Evolutionary conservation across 495 filamentous ascomycete genomes (phyloP), one percentile per base, ranked within the genome.

Genomic region (Penicillium riverlandense): DNA sequence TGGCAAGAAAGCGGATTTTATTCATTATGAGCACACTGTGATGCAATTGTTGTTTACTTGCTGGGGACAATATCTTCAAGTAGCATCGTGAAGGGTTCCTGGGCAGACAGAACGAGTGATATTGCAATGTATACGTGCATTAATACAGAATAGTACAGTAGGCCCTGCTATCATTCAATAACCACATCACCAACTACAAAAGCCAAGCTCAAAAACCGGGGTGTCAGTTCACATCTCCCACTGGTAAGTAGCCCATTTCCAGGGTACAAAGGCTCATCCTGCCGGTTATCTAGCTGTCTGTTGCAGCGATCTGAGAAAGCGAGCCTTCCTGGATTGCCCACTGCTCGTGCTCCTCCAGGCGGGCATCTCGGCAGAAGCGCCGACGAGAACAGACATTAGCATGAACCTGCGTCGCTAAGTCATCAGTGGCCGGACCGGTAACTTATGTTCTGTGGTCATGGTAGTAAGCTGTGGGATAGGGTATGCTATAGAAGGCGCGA

Each of bases 261-360:
- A 37, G 62, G 62, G 29, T 54, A 54, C 16, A 37, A 44, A 6
- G 11, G 42, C 11, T 38, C 45, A n/a, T 36, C 30, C 6, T 40
- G 39, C 10, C 14, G 13, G 3, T 37, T 34, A 1, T 34, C 7
- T 29, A 33, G 22, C 41, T 53, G 50, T 9, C 28, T 35, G 1
- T 37, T 38, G 36, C 50, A 57, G 34, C 62, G 31, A 33, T 33
- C 31, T 6, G n/a, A 9, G 31, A 33, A 33, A 65, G 41, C 2
- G 62, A 65, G 2, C 62, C 62, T 47, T 63, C 62, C 28, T 59
- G 52, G 8, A 65, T 57, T 5, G 53, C 55, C 49, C 57, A 61
- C 22, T 39, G 47, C 29, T 61, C 62, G 7, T 37, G 41, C 28
- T 29, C 7, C 2, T 41, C 51, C 14, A 59, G n/a, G 12, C 62